These are phyloP conservation scores for Inosperma sp. DNA, from an alignment of 768 basidiomycete genomes.

Conservation along the genomic window DNA sequence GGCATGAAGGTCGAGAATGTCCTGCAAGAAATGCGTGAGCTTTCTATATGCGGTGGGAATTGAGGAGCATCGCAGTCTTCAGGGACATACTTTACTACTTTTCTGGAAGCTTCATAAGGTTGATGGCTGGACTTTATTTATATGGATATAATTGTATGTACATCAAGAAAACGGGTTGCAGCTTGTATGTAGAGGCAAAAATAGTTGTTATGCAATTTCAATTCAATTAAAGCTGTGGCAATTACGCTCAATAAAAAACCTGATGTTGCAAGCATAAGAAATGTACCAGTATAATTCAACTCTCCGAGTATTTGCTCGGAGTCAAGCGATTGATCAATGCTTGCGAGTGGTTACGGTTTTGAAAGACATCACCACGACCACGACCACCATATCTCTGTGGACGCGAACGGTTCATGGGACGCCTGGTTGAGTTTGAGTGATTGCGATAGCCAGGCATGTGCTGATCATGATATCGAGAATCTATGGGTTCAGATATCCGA, in stretches of 20 bases:
- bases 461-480: no score
- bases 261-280: no score
- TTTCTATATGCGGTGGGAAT: slow-evolving; percentile 85
- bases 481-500: no score
- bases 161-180: background rate
- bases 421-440: background rate
- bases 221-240: no score
- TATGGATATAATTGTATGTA: no score
- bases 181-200: background rate
- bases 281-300: background rate
- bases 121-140: background rate
- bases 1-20: slow-evolving; percentile 78
- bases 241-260: no score
- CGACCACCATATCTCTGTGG: background rate
- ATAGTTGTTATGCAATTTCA: no score
- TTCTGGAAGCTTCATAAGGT: background rate
- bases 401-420: background rate
- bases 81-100: background rate
- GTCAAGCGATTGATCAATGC: background rate
- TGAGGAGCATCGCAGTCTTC: slow-evolving; percentile 11
- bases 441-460: background rate
- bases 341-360: background rate
- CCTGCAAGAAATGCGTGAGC: slow-evolving; percentile 94
- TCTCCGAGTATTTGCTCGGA: background rate
- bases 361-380: background rate